These are phyloP conservation scores for Ceratobasidium sp. DNA, from an alignment of 1,284 basidiomycete species.

Conservation along the genomic window DNA sequence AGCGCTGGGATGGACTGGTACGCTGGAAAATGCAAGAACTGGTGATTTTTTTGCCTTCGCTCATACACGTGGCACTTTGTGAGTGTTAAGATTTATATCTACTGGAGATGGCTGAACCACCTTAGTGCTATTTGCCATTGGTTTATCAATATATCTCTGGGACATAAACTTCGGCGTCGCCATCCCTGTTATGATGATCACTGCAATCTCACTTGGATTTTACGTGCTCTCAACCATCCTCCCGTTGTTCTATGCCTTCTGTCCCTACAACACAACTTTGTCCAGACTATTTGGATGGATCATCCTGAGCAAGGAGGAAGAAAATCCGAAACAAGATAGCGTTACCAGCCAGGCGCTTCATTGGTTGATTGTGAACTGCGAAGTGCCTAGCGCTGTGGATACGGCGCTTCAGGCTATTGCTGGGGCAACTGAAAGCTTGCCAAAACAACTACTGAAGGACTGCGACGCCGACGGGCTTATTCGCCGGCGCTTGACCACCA, in stretches of 20 bases:
- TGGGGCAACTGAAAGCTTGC: neutral
- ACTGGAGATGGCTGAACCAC: neutral
- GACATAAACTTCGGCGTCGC: conserved; percentile 7
- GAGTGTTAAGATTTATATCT: neutral
- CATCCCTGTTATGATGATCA: conserved; percentile 14
- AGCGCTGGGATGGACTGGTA: conserved; percentile 3
- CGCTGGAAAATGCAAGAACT: conserved; percentile 23
- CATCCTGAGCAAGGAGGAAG: neutral
- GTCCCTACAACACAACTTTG: conserved; percentile 18
- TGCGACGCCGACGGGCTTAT: conserved; percentile 1
- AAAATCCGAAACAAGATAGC: neutral
- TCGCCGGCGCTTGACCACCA: neutral
- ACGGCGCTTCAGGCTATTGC: conserved; percentile 14
- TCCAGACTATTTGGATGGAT: neutral
- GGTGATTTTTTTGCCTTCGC: conserved; percentile 4
- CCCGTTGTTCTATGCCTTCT: neutral
- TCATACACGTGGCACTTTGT: conserved; percentile 19
- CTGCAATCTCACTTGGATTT: neutral
- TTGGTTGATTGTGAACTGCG: conserved; percentile 13
- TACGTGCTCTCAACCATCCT: conserved; percentile 6
- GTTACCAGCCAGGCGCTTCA: neutral
- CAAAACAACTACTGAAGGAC: neutral
- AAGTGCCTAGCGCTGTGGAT: conserved; percentile 1
- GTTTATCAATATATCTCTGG: conserved; percentile 13
- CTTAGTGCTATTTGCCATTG: conserved; percentile 14